Evolutionary conservation across 441 rosid genomes (phyloP).

Genomic region (Adansonia grandidieri): DNA sequence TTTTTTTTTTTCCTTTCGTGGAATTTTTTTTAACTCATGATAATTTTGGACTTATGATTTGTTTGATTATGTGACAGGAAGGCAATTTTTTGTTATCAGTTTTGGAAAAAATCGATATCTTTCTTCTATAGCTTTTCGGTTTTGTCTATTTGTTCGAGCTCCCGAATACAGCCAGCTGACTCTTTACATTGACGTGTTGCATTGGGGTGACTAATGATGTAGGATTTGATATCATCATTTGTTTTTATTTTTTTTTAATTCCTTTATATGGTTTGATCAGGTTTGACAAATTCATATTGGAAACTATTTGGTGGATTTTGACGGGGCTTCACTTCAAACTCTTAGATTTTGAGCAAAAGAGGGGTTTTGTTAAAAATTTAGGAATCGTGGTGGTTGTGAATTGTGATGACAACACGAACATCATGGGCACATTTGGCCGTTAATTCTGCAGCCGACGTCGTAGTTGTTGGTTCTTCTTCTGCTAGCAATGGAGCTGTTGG

Average conservation of each 20-base stretch:
- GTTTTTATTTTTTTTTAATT: not conserved
- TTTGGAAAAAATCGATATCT: not conserved
- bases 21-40: not conserved
- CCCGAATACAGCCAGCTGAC: not conserved
- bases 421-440: conserved; percentile 92
- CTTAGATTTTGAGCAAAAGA: not conserved
- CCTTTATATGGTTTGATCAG: conserved; percentile 7
- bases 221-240: not conserved
- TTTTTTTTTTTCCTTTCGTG: not conserved
- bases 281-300: conserved; percentile 22
- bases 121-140: not conserved
- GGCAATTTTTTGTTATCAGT: not conserved
- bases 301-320: conserved; percentile 4
- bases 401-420: conserved; percentile 56
- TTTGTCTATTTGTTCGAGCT: not conserved
- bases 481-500: conserved; percentile 52
- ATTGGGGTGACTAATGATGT: not conserved
- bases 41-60: not conserved
- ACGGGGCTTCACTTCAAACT: not conserved
- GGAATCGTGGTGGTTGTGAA: conserved; percentile 26
- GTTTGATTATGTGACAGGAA: too few relatives aligned
- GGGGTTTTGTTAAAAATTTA: conserved; percentile 25
- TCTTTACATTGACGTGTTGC: conserved; percentile 17
- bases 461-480: conserved; percentile 41
- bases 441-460: conserved; percentile 65